Conservation (phyloP, 1,139 yeast genomes). For the Suhomyces wounanorum region DNA sequence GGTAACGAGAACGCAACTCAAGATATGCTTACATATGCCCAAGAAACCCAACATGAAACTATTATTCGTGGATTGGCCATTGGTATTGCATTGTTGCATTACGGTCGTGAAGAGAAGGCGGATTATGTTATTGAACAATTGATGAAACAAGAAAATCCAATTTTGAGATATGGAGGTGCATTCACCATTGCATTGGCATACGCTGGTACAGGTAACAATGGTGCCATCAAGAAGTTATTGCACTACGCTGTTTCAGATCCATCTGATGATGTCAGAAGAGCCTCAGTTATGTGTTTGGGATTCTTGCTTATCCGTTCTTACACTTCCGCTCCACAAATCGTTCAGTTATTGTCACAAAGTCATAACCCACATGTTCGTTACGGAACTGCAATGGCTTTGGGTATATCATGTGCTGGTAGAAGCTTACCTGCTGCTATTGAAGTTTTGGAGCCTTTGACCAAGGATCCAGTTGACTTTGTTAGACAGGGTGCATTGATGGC, state of each 20-base stretch:
- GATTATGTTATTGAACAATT: conserved; percentile 69
- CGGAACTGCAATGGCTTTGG: conserved; percentile 97
- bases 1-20: conserved; percentile 69
- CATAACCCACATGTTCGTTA: conserved; percentile 98
- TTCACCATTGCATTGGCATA: conserved; percentile 93
- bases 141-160: conserved; percentile 74
- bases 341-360: conserved; percentile 87
- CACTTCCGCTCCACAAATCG: conserved; percentile 93
- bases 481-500: conserved; percentile 98
- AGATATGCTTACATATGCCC: conserved; percentile 90
- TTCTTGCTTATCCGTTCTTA: conserved; percentile 88
- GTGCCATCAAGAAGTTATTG: conserved; percentile 79
- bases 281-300: conserved; percentile 92
- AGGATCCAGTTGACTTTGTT: conserved; percentile 95
- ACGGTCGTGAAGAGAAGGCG: conserved; percentile 84
- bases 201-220: conserved; percentile 93
- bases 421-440: conserved; percentile 87
- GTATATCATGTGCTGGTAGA: conserved; percentile 96
- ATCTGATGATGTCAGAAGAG: conserved; percentile 94
- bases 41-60: conserved; percentile 94
- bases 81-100: conserved; percentile 84
- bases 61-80: conserved; percentile 89
- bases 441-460: conserved; percentile 87
- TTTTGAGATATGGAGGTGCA: conserved; percentile 94
- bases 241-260: conserved; percentile 98